Percentiles rank a stretch among this genome's conserved stretches.
These are phyloP conservation scores for Wilhelminamyces savonicus DNA, from an alignment of 805 yeast species.

Conservation along the genomic window DNA sequence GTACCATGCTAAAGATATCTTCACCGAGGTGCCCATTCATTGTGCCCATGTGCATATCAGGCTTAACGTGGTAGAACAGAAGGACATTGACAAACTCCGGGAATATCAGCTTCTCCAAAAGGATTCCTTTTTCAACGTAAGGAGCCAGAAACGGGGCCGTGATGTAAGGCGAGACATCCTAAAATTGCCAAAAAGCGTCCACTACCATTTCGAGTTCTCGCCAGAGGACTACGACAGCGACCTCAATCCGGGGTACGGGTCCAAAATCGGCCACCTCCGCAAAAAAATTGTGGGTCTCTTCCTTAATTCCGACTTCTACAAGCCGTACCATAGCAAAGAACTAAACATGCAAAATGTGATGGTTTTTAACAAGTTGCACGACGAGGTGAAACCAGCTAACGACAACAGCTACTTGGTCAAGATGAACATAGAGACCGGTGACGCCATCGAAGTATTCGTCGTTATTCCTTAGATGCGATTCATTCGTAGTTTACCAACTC, in stretches of 20 bases:
- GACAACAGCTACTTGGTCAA: slow-evolving; percentile 29
- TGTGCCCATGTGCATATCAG: slow-evolving; percentile 67
- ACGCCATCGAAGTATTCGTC: slow-evolving; percentile 30
- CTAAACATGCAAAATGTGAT: slow-evolving; percentile 14
- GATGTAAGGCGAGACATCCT: too few species aligned
- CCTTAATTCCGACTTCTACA: slow-evolving; percentile 29
- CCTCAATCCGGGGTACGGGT: slow-evolving; percentile 61
- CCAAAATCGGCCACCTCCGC: slow-evolving; percentile 59
- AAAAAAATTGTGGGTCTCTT: slow-evolving; percentile 50
- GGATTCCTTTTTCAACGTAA: slow-evolving; percentile 18
- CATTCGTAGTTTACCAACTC: too few species aligned
- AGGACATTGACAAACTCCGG: slow-evolving; percentile 12
- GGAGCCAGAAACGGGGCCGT: slow-evolving; percentile 6
- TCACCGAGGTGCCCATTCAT: slow-evolving; percentile 69
- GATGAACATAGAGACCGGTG: slow-evolving; percentile 37
- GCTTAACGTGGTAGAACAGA: slow-evolving; percentile 32
- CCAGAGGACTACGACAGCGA: slow-evolving; percentile 69
- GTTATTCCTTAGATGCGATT: slow-evolving; percentile 7
- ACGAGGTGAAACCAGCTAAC: slow-evolving; percentile 14
- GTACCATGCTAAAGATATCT: slow-evolving; percentile 52
- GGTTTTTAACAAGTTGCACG: slow-evolving; percentile 21
- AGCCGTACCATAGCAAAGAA: slow-evolving; percentile 6
- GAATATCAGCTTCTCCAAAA: slow-evolving; percentile 23
- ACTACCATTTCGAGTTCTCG: slow-evolving; percentile 70
- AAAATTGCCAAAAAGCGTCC: slow-evolving; percentile 21